Evolutionary conservation across 495 filamentous ascomycete genomes (phyloP).

Genomic region (Cudoniella acicularis): DNA sequence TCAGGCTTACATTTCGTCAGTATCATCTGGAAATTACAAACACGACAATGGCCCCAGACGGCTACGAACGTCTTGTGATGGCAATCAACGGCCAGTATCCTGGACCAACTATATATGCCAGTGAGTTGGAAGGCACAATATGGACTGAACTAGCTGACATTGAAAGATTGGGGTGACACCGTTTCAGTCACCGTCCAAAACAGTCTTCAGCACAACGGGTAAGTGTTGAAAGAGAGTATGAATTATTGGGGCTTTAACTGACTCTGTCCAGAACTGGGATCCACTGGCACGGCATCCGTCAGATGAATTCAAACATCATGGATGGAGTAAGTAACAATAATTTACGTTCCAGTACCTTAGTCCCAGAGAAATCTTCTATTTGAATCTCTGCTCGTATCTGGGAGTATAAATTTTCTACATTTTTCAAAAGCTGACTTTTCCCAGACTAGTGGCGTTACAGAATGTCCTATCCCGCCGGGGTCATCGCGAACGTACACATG

Average conservation of each 20-base stretch:
- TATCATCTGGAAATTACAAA: conserved; percentile 40
- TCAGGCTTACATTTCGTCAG: conserved; percentile 2
- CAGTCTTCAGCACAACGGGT: conserved; percentile 35
- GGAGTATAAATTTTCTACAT: too few relatives aligned
- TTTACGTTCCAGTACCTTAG: too few relatives aligned
- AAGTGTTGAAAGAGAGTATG: conserved; percentile 7
- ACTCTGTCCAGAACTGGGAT: conserved; percentile 7
- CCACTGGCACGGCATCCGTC: conserved; percentile 54
- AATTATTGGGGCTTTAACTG: neutral
- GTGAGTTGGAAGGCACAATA: conserved; percentile 3
- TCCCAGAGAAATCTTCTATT: too few relatives aligned
- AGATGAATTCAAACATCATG: conserved; percentile 30
- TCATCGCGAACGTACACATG: conserved; percentile 46
- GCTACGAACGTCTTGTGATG: conserved; percentile 34
- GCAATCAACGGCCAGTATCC: conserved; percentile 41
- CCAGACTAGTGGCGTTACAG: conserved; percentile 30
- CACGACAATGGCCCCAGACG: conserved; percentile 44
- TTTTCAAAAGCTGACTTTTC: neutral
- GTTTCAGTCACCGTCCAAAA: conserved; percentile 52
- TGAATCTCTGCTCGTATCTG: too few relatives aligned
- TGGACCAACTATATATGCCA: conserved; percentile 32
- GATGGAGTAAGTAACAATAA: conserved; percentile 33
- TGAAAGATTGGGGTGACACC: conserved; percentile 27
- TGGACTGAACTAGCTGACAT: neutral
- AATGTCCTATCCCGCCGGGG: conserved; percentile 43